Percentiles rank a stretch among this genome's conserved stretches.
Conservation (phyloP, 2,329 filamentous ascomycete genomes). For the Penicillium sp. region DNA sequence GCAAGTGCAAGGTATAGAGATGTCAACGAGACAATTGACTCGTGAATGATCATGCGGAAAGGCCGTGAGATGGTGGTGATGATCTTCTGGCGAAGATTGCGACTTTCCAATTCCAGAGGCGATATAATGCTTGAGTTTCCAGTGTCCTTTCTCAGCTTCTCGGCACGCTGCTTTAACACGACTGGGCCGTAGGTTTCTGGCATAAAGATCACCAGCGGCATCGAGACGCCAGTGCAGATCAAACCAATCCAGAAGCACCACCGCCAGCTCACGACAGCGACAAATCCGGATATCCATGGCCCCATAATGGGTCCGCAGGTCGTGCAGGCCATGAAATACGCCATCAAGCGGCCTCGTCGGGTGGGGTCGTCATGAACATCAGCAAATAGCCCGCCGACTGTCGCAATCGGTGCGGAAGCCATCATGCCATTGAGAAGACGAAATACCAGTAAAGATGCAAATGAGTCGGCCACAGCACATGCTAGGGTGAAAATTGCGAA, state of each 20-base stretch:
- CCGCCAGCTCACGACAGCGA: conserved; percentile 49
- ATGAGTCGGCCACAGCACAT: conserved; percentile 50
- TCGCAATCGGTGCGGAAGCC: conserved; percentile 51
- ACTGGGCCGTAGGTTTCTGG: conserved; percentile 68
- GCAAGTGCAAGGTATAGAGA: conserved; percentile 73
- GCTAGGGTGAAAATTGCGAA: conserved; percentile 50
- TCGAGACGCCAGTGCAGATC: conserved; percentile 62
- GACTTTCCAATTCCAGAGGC: conserved; percentile 67
- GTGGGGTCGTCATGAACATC: conserved; percentile 53
- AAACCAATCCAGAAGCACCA: conserved; percentile 65
- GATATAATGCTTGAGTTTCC: conserved; percentile 60
- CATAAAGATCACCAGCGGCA: conserved; percentile 61
- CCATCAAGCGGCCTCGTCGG: conserved; percentile 47
- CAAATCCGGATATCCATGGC: conserved; percentile 52
- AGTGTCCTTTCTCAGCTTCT: conserved; percentile 61
- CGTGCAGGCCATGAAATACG: conserved; percentile 50
- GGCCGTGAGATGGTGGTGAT: conserved; percentile 72
- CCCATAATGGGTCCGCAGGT: conserved; percentile 49
- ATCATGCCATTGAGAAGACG: conserved; percentile 50
- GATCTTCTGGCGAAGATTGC: conserved; percentile 44
- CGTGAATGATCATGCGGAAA: conserved; percentile 70
- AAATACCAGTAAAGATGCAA: conserved; percentile 47
- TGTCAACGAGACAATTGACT: conserved; percentile 72
- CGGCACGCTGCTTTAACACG: conserved; percentile 62
- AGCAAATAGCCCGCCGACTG: conserved; percentile 52